Base-by-base conservation (phyloP, 305 asterid species). In the Fraxinus platypoda region DNA sequence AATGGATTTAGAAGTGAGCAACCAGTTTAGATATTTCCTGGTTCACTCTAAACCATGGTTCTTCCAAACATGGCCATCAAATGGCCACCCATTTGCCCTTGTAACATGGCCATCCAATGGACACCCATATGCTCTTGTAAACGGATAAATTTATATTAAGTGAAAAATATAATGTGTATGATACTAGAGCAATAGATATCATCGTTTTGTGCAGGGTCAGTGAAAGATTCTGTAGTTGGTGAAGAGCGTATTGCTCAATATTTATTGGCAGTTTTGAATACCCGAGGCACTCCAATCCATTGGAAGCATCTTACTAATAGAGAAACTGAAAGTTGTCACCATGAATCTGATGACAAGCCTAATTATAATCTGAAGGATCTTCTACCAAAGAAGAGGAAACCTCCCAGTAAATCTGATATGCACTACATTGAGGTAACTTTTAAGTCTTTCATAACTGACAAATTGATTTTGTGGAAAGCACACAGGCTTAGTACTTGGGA, bases 181-280 rank as follows among this genome's bases (percentile, higher is more conserved):
- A 66, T 66, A 2, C 74, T 66, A 28, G 13, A 66, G 6, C 74
- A 66, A 66, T 66, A 7, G 0, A 25, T 13, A 15, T 64, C 5
- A 25, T 66, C 15, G 2, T 79, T 26, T 73, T 78, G 26, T 85
- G 88, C 90, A 95, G 98, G 99, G 82, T 95, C 97, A 3, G 98
- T 95, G 62, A 95, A 95, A 92, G 99, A 95, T 83, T 93, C 98
- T 12, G 94, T 92, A 11, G 98, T 94, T 76, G 99, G 99, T 54
- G 99, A 94, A 88, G 98, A 95, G 82, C 95, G 98, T 46, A 94
- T 94, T 59, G 92, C 91, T 82, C 97, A 94, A 83, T 95, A 95
- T 83, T 82, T 94, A 57, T 81, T 95, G 72, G 99, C 99, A 21
- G 97, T 95, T 85, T 71, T 95, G 82, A 91, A 90, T 91, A 87